Percentiles rank a stretch among this genome's conserved stretches.
phyloP scores from a whole-genome alignment of 129 eudicot genomes.

The sunflower (Helianthus annuus) region DNA sequence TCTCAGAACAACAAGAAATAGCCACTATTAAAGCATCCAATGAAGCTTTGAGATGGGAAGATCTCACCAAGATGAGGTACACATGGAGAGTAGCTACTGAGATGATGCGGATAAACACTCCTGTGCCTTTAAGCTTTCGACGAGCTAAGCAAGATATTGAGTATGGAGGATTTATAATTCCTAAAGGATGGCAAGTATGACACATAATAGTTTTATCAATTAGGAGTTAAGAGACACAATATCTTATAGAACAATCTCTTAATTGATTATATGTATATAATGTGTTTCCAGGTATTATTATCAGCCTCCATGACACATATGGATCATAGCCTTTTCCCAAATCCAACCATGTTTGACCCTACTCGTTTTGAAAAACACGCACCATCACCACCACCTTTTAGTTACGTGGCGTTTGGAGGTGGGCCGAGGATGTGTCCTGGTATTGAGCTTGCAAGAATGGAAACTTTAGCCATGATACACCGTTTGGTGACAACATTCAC shows the following conservation, averaged over 20 bases:
- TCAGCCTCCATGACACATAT: slow-evolving; percentile 49
- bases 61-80: slow-evolving; percentile 44
- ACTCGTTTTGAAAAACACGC: slow-evolving; percentile 45
- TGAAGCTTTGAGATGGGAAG: slow-evolving; percentile 43
- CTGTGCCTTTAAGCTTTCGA: slow-evolving; percentile 23
- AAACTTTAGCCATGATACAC: slow-evolving; percentile 50
- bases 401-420: slow-evolving; percentile 59
- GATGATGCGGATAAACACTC: slow-evolving; percentile 37
- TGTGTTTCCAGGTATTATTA: slow-evolving; percentile 44
- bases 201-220: background rate
- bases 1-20: slow-evolving; percentile 43
- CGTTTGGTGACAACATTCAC: slow-evolving; percentile 48
- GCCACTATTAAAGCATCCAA: slow-evolving; percentile 6
- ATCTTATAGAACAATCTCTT: background rate
- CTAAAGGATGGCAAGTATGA: slow-evolving; percentile 62
- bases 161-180: slow-evolving; percentile 47
- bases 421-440: slow-evolving; percentile 71
- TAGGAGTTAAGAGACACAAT: background rate
- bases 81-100: slow-evolving; percentile 47
- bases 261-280: background rate
- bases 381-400: slow-evolving; percentile 48
- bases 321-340: slow-evolving; percentile 46
- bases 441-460: slow-evolving; percentile 64
- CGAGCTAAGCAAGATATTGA: slow-evolving; percentile 37
- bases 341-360: slow-evolving; percentile 54